Base-by-base conservation (phyloP, 2,329 filamentous ascomycete genomes). In the Fusarium papillatum region DNA sequence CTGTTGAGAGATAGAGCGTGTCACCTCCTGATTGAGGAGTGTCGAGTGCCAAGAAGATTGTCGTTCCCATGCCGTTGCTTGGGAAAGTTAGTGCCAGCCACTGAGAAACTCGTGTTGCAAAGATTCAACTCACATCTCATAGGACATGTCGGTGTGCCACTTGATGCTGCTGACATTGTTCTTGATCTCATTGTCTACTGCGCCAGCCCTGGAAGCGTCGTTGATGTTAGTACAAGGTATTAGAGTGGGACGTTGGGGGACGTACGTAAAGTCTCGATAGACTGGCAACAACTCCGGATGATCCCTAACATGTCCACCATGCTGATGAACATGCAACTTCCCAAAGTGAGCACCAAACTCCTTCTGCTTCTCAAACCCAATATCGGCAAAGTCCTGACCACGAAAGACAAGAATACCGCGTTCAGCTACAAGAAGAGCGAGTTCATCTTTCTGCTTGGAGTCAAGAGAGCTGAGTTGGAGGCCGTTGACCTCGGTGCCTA, bases 161-260 rank as follows among this genome's bases (percentile, higher is more conserved):
- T 65, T 65, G 36, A 57, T 65, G 36, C 48, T 65, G 24, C 62
- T 65, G 29, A 65, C 62, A 46, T 57, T 43, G 50, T 71, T 71
- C 53, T 71, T 71, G 53, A 71, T 71, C 24, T 71, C 69, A 11
- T 71, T 71, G 16, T 71, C 69, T 11, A 68, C 69, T 1, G 65
- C 69, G 3, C 69, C 69, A 11, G 69, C 69, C 8, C 69, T 71
- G 14, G 3, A 26, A n/a, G 17, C 1, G n/a, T 13, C 17, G 38
- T 69, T 13, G 19, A 8, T 7, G 11, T 38, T 2, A 50, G 46
- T 2, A 19, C 14, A 38, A 24, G 17, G 11, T 5, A 22, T 36
- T 4, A 22, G 4, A 10, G 8, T 38, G 9, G 22, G n/a, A 22
- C 13, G 38, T 46, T 4, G 3, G 4, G 17, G 16, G 10, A 62